These are phyloP conservation scores for Cardamine occulta DNA, from an alignment of 345 rosid genomes.

Conservation along the genomic window DNA sequence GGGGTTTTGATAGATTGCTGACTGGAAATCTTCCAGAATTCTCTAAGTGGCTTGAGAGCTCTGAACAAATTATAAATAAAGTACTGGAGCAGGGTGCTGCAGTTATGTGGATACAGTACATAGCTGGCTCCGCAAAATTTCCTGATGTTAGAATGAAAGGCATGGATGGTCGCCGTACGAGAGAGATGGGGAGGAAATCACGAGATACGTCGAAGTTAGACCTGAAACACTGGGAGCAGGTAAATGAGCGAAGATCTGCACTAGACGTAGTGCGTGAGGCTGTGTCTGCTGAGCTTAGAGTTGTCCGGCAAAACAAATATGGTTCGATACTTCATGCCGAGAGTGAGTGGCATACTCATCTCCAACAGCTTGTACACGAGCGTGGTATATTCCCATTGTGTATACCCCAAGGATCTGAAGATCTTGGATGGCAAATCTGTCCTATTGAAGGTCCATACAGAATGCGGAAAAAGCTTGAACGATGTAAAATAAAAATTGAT, in stretches of 20 bases:
- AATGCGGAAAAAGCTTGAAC: constrained; percentile 95
- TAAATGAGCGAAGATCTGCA: constrained; percentile 81
- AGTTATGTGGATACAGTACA: constrained; percentile 85
- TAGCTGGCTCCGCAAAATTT: constrained; percentile 86
- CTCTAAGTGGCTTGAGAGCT: constrained; percentile 76
- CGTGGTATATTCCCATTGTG: constrained; percentile 83
- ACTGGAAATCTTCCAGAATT: constrained; percentile 68
- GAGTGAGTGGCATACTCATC: constrained; percentile 92
- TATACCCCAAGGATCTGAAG: constrained; percentile 52
- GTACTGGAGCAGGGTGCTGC: constrained; percentile 91
- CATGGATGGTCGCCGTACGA: constrained; percentile 79
- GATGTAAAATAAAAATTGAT: constrained; percentile 70
- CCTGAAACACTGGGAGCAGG: constrained; percentile 80
- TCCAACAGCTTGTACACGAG: constrained; percentile 90
- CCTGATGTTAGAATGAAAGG: constrained; percentile 88
- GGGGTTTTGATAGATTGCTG: constrained; percentile 86
- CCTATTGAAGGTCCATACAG: constrained; percentile 95
- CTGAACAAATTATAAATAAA: constrained; percentile 62
- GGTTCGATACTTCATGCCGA: constrained; percentile 98
- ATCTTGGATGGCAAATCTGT: constrained; percentile 92
- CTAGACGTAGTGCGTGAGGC: constrained; percentile 81
- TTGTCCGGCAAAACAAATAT: constrained; percentile 94
- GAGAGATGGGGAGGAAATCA: constrained; percentile 83
- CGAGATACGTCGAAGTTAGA: constrained; percentile 73
- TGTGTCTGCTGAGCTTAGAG: constrained; percentile 92